Percentiles rank a stretch among this genome's conserved stretches.
Conservation (phyloP, 805 yeast species). For the Brettanomyces custersianus region DNA sequence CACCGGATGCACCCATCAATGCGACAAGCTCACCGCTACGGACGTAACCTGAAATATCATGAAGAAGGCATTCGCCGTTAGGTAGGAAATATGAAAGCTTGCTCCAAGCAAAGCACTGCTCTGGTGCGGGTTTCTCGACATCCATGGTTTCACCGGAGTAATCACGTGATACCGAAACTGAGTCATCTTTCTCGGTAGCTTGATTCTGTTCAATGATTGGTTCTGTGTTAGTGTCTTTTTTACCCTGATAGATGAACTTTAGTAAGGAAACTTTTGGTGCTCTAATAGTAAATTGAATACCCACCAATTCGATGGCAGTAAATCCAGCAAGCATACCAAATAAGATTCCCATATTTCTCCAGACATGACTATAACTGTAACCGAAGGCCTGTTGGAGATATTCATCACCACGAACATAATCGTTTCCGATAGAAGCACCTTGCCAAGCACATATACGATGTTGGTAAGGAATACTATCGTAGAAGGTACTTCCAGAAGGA, state of each 20-base stretch:
- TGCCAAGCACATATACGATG: constrained; percentile 42
- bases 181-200: background rate
- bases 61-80: constrained; percentile 17
- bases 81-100: constrained; percentile 17
- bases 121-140: background rate
- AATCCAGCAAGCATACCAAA: constrained; percentile 18
- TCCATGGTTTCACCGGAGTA: constrained; percentile 5
- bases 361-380: constrained; percentile 34
- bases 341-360: constrained; percentile 29
- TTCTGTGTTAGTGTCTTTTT: background rate
- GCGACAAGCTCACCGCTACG: constrained; percentile 35
- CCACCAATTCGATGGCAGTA: constrained; percentile 13
- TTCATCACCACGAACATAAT: constrained; percentile 47
- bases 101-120: constrained; percentile 11
- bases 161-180: constrained; percentile 3
- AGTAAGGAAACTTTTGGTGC: constrained; percentile 7
- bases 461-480: constrained; percentile 22
- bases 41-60: constrained; percentile 20
- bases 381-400: constrained; percentile 37
- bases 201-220: background rate
- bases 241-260: background rate
- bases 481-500: constrained; percentile 53
- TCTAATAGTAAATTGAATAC: constrained; percentile 11
- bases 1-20: constrained; percentile 40
- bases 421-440: constrained; percentile 29